Base-by-base conservation (phyloP, 2,329 filamentous ascomycete species). In the Epichloe typhina region DNA sequence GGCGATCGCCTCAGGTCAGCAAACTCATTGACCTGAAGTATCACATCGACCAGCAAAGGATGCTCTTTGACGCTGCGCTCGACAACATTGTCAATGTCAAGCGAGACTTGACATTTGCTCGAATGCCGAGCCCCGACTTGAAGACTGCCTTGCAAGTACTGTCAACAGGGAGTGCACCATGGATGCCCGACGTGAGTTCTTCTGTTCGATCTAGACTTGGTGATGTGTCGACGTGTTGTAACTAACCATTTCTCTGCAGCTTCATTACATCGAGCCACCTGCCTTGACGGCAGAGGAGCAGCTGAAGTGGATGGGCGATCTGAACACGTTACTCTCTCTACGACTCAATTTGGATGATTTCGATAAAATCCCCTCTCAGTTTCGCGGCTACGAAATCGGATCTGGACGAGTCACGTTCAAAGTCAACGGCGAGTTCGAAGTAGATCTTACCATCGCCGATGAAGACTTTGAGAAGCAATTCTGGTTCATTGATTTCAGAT, bases 401-500 rank as follows among this genome's bases (percentile, higher is more conserved):
- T 86, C 88, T 48, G 93, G 94, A n/a, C 82, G 91, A 46, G 91
- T 86, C 6, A 97, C 89, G 0, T 98, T 98, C 65, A 78, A 73
- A 45, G 86, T 97, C 1, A 71, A 79, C 3, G 79, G 80, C 49
- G 91, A 97, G 64, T 96, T 96, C 59, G 91, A 97, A 64, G 80
- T 97, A 19, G 93, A 97, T 63, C 76, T 98, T 48, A 90, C 89
- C 1, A 86, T 97, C 55, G 88, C 86, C 17, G 85, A 90, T 58
- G 90, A 97, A 62, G 84, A 93, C 56, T 79, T 83, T 17, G 74
- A 82, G 35, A 84, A 86, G 50, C 90, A 94, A 59, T 94, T 95
- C 62, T 96, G 86, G 75, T 95, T 97, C 62, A 86, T 97, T 54
- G 90, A 97, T 64, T 82, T 97, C 59, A 81, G 90, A 53, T 89